A percentile compares a stretch with the other conserved stretches of the same genome.
phyloP scores from a whole-genome alignment of 2,329 filamentous ascomycete species.

The Coniochaeta ligniaria region DNA sequence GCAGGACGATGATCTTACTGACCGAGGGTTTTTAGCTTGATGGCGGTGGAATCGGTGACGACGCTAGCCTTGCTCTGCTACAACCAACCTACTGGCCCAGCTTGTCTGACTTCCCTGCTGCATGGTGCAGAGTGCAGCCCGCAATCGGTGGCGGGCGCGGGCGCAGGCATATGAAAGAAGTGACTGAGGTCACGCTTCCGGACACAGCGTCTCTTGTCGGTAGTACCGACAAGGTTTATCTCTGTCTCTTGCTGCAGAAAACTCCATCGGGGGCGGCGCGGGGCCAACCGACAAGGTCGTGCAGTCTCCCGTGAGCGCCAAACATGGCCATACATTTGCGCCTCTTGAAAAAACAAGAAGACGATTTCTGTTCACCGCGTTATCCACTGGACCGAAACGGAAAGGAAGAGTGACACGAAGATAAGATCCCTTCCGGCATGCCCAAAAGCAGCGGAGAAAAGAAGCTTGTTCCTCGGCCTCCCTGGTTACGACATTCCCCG shows the following conservation, averaged over 20 bases:
- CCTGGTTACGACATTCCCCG: background rate
- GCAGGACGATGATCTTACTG: background rate
- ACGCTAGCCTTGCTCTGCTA: background rate
- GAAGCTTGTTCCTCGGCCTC: background rate
- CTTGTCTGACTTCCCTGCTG: background rate
- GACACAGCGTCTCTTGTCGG: background rate
- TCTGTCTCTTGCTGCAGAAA: background rate
- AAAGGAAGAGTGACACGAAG: background rate
- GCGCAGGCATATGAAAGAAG: background rate
- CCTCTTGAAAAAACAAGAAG: background rate
- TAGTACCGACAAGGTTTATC: background rate
- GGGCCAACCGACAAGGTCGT: background rate
- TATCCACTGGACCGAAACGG: background rate
- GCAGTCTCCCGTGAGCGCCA: background rate
- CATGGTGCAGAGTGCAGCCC: background rate
- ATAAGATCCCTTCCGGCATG: background rate
- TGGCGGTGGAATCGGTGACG: background rate
- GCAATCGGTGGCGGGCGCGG: background rate
- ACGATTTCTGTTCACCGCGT: background rate
- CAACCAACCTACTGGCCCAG: background rate
- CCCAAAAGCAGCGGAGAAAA: background rate
- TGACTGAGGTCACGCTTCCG: background rate
- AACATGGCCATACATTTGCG: background rate
- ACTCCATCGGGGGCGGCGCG: background rate
- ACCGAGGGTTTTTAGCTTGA: background rate